Conservation (phyloP, 495 filamentous ascomycete genomes). For the Aspergillus funiculosus region DNA sequence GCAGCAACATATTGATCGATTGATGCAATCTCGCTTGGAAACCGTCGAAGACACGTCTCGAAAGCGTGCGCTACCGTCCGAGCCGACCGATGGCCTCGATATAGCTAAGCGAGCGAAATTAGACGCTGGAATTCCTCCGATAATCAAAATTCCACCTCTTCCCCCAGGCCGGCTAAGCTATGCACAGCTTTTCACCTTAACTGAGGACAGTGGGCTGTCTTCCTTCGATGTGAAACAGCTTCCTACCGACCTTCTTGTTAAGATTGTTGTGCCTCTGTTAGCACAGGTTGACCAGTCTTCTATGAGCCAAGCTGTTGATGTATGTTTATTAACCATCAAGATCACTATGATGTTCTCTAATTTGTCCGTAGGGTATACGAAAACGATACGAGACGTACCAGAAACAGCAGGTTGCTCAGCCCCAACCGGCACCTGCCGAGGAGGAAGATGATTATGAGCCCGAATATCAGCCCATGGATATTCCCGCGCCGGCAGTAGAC, state of each 20-base stretch:
- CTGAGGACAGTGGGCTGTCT: slow-evolving; percentile 62
- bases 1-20: slow-evolving; percentile 72
- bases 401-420: slow-evolving; percentile 38
- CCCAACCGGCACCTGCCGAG: slow-evolving; percentile 44
- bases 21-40: slow-evolving; percentile 67
- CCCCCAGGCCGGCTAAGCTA: slow-evolving; percentile 68
- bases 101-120: slow-evolving; percentile 64
- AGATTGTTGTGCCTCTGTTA: slow-evolving; percentile 68
- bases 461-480: slow-evolving; percentile 67
- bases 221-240: slow-evolving; percentile 77
- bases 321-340: slow-evolving; percentile 19
- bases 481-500: slow-evolving; percentile 65
- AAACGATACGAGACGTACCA: slow-evolving; percentile 41
- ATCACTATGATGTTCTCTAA: slow-evolving; percentile 21
- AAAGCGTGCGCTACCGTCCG: slow-evolving; percentile 65
- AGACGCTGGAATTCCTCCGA: slow-evolving; percentile 46
- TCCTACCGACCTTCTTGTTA: slow-evolving; percentile 65
- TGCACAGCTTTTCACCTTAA: slow-evolving; percentile 78
- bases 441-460: slow-evolving; percentile 90
- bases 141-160: slow-evolving; percentile 57
- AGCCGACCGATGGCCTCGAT: slow-evolving; percentile 64
- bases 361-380: slow-evolving; percentile 38
- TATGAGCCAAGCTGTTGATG: slow-evolving; percentile 64
- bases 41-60: slow-evolving; percentile 64
- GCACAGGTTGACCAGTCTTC: slow-evolving; percentile 54